These are phyloP conservation scores for Coffea eugenioides DNA, from an alignment of 257 asterid genomes.

Conservation along the genomic window DNA sequence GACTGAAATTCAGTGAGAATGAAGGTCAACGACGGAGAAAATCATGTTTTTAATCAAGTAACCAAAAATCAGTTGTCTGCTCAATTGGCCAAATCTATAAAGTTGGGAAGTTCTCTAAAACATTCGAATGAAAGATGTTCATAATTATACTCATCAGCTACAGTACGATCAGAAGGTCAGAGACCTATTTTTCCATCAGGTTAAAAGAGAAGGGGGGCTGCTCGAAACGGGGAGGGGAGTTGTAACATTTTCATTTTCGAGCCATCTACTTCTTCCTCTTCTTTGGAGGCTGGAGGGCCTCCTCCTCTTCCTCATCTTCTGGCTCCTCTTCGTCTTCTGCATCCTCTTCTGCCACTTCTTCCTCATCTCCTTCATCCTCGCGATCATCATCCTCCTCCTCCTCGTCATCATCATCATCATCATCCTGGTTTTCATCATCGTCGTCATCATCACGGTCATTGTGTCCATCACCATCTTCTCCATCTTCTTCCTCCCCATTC, in stretches of 20 bases:
- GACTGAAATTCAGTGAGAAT: neutral
- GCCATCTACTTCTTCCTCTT: slow-evolving; percentile 71
- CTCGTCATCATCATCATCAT: slow-evolving; percentile 25
- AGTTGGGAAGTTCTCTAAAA: slow-evolving; percentile 10
- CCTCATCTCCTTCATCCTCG: slow-evolving; percentile 35
- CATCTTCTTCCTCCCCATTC: slow-evolving; percentile 30
- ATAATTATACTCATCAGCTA: slow-evolving; percentile 7
- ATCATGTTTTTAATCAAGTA: neutral
- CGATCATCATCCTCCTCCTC: slow-evolving; percentile 24
- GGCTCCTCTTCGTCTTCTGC: slow-evolving; percentile 35
- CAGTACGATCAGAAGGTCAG: slow-evolving; percentile 20
- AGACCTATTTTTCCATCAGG: slow-evolving; percentile 12
- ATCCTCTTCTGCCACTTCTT: slow-evolving; percentile 33
- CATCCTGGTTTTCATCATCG: neutral
- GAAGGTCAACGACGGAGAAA: neutral
- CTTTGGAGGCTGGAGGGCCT: slow-evolving; percentile 73
- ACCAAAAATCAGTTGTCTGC: neutral
- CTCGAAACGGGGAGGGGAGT: neutral
- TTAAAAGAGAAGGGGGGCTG: neutral
- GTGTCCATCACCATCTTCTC: slow-evolving; percentile 25
- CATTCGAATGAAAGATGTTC: slow-evolving; percentile 21
- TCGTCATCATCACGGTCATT: slow-evolving; percentile 12
- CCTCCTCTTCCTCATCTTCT: slow-evolving; percentile 50
- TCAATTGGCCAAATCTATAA: neutral
- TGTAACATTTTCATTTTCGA: neutral